Evolutionary conservation across 2,329 filamentous ascomycete species (phyloP).

Genomic region (Colletotrichum tropicale): DNA sequence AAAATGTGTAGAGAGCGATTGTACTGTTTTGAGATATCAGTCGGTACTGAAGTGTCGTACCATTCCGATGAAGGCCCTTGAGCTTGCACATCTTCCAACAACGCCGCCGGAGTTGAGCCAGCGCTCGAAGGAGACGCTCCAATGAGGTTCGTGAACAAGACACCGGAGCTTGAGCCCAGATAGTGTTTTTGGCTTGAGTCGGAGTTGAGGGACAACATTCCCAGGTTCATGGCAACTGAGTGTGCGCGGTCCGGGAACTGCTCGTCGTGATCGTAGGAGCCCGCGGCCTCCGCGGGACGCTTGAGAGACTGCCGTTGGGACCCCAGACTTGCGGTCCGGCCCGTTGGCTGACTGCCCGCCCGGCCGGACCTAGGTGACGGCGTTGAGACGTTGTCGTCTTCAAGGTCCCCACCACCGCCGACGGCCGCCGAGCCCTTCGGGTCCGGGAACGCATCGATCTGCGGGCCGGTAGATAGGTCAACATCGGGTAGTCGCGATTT

Average conservation of each 20-base stretch:
- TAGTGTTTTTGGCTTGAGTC: slow-evolving; percentile 41
- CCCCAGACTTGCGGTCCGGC: background rate
- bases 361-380: background rate
- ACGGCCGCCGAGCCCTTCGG: background rate
- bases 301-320: background rate
- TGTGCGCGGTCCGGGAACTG: slow-evolving; percentile 54
- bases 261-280: slow-evolving; percentile 50
- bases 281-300: background rate
- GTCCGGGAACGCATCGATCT: slow-evolving; percentile 26
- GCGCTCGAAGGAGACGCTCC: slow-evolving; percentile 21
- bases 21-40: slow-evolving; percentile 7
- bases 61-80: slow-evolving; percentile 8
- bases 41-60: background rate
- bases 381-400: background rate
- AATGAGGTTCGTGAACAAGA: slow-evolving; percentile 35
- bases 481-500: slow-evolving; percentile 28
- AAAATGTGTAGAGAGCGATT: slow-evolving; percentile 12
- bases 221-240: slow-evolving; percentile 36
- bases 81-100: slow-evolving; percentile 10
- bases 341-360: background rate
- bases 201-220: slow-evolving; percentile 39
- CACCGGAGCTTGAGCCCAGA: slow-evolving; percentile 39
- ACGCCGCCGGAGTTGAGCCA: background rate
- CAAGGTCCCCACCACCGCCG: slow-evolving; percentile 8
- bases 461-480: slow-evolving; percentile 30